Base-by-base conservation (phyloP, 2,329 filamentous ascomycete genomes). In the Graphilbum fragrans region DNA sequence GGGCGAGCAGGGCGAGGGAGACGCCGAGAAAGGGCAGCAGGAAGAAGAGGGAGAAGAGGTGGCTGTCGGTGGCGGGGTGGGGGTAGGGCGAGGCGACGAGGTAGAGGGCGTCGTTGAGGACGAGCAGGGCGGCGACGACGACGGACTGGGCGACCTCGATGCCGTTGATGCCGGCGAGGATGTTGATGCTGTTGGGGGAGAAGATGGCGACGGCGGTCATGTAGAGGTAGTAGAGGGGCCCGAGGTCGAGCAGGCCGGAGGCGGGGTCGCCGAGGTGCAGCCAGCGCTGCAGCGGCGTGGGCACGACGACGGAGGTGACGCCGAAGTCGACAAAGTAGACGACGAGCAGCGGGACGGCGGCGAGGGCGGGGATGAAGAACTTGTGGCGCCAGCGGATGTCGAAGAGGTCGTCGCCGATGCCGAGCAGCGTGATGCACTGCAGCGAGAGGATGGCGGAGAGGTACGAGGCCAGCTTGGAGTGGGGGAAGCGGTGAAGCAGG, bases 301-400 rank as follows among this genome's bases (percentile, higher is more conserved):
- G 92, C 8, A 98, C 80, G 33, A 96, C 87, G 55, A 98, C 85
- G 43, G 88, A 86, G 12, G 92, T 98, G 47, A 98, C 90, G 49
- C 87, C 90, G 59, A 96, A 98, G 63, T 96, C 90, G 60, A 96
- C 87, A 65, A 94, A 94, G 41, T 98, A 98, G 52, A 98, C 83
- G 48, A 94, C 85, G 11, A 98, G 79, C 62, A 96, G 82, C 16
- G 92, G 92, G 45, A 96, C 86, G 37, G 86, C 82, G 43, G 88
- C 88, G 52, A 98, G 83, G 44, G 86, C 92, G 6, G 92, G 92
- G 52, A 98, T 95, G 67, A 95, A 84, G 64, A 95, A 87, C 67
- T 98, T 98, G 72, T 98, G 90, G 41, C 92, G 82, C 92, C 92
- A 98, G 57, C 92, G 79, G 55, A 98, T 94, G 61, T 98, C 92